These are phyloP conservation scores for Senna siamea DNA, from an alignment of 306 rosid genomes.

Conservation along the genomic window DNA sequence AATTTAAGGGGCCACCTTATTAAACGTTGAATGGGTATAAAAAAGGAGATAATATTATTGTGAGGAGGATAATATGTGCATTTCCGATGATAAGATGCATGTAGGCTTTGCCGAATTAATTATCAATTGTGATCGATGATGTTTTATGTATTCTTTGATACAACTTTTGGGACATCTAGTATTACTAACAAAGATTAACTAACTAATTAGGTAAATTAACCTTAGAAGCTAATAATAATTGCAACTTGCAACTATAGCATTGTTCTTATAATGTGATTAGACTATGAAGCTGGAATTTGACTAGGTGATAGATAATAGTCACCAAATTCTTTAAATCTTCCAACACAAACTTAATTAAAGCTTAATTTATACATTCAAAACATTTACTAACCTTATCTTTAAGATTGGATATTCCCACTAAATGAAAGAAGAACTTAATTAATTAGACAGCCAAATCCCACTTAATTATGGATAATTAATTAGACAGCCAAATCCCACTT, in stretches of 20 bases:
- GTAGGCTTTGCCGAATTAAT: too few species aligned
- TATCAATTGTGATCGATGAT: too few species aligned
- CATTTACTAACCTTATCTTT: not conserved
- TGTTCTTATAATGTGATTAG: not conserved
- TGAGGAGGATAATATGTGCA: not conserved
- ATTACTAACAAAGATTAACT: not conserved
- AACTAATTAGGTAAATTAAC: slow-evolving; percentile 20
- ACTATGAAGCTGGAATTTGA: slow-evolving; percentile 27
- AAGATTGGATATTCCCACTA: slow-evolving; percentile 38
- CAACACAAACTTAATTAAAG: slow-evolving; percentile 12
- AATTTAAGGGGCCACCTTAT: not conserved
- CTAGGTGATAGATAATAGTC: slow-evolving; percentile 31
- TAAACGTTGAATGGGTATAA: not conserved
- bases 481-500: slow-evolving; percentile 36
- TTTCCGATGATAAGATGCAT: too few species aligned
- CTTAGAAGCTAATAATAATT: not conserved
- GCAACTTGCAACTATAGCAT: slow-evolving; percentile 16
- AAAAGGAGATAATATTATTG: not conserved
- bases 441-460: slow-evolving; percentile 36
- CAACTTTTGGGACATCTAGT: not conserved
- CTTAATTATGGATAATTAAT: slow-evolving; percentile 15
- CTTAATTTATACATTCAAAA: slow-evolving; percentile 16
- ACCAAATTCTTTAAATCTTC: slow-evolving; percentile 23
- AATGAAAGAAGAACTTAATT: slow-evolving; percentile 16
- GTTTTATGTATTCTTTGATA: not conserved